Base-by-base conservation (phyloP, 208 protist genomes). In the Novymonas esmeraldas region DNA sequence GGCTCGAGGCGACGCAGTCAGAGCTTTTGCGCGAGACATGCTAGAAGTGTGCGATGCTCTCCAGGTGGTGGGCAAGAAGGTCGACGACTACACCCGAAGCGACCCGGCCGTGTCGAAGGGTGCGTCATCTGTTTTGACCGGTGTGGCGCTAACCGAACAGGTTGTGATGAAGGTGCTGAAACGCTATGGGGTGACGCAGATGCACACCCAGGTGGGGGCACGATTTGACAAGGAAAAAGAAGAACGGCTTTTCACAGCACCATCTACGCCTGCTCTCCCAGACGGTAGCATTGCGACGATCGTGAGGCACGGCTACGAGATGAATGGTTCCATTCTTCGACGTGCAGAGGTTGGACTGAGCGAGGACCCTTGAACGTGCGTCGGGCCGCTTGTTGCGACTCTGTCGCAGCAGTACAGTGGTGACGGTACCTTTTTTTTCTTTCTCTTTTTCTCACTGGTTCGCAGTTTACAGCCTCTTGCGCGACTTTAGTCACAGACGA, bases 41-140 rank as follows among this genome's bases (percentile, higher is more conserved):
- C 41, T 94, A 7, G 81, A 92, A 29, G 66, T 85, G 9, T 80
- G 58, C 5, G 89, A 94, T 55, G 81, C 70, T 46, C 63, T 94
- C 0, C 73, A 88, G 11, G 64, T 70, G 16, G 81, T 82, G 6
- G 26, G 55, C 11, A 55, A 63, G 13, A 70, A 67, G 16, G 73
- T 79, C 14, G 55, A n/a, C 2, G 44, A 65, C 3, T 80, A 76
- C 39, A 31, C 16, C 5, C 29, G 39, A 1, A 26, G 64, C 0
- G 76, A 72, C 42, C 13, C 54, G 28, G 51, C 60, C 14, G 38
- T 84, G 0, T 38, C 71, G 4, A 31, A 44, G 38, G 70, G 64
- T 10, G 36, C 81, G 5, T 22, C 33, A 1, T 63, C 72, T 0
- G 2, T 93, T 18, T 44, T 82, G 1, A 67, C 68, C 9, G 81